phyloP scores from a whole-genome alignment of 768 basidiomycete species.

The Cubamyces sp. region DNA sequence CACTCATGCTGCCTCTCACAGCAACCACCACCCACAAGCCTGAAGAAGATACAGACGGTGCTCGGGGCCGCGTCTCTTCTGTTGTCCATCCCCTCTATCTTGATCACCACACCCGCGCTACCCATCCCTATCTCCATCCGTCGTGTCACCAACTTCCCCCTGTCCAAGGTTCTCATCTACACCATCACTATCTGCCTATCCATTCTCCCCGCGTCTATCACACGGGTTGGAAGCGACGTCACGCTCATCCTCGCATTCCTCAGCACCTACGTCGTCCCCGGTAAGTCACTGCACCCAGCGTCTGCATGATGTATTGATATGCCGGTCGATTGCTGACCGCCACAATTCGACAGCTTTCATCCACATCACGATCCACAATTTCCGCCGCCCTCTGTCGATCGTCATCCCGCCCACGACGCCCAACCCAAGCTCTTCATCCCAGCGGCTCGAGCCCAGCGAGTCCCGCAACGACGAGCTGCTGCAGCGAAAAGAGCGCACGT shows the following conservation, averaged over 20 bases:
- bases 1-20: slow-evolving; percentile 20
- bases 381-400: slow-evolving; percentile 83
- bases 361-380: slow-evolving; percentile 83
- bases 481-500: slow-evolving; percentile 80
- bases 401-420: slow-evolving; percentile 61
- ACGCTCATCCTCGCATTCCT: slow-evolving; percentile 54
- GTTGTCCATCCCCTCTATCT: slow-evolving; percentile 59
- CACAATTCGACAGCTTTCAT: slow-evolving; percentile 53
- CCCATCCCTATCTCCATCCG: slow-evolving; percentile 50
- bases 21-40: slow-evolving; percentile 32
- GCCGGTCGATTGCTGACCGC: not conserved
- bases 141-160: slow-evolving; percentile 45
- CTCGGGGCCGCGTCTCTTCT: slow-evolving; percentile 57
- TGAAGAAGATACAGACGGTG: slow-evolving; percentile 43
- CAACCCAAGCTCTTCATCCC: slow-evolving; percentile 22
- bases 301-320: too few species aligned
- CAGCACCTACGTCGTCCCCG: slow-evolving; percentile 67
- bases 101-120: slow-evolving; percentile 58
- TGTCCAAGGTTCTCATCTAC: slow-evolving; percentile 50
- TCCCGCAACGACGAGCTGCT: slow-evolving; percentile 69
- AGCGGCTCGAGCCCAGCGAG: slow-evolving; percentile 32
- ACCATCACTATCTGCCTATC: slow-evolving; percentile 48
- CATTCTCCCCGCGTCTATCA: slow-evolving; percentile 46
- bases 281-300: slow-evolving; percentile 35
- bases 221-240: slow-evolving; percentile 49